Percentiles rank a stretch among this genome's conserved stretches.
phyloP scores from a whole-genome alignment of 2,329 filamentous ascomycete species.

The Pestalotiopsis sp. region DNA sequence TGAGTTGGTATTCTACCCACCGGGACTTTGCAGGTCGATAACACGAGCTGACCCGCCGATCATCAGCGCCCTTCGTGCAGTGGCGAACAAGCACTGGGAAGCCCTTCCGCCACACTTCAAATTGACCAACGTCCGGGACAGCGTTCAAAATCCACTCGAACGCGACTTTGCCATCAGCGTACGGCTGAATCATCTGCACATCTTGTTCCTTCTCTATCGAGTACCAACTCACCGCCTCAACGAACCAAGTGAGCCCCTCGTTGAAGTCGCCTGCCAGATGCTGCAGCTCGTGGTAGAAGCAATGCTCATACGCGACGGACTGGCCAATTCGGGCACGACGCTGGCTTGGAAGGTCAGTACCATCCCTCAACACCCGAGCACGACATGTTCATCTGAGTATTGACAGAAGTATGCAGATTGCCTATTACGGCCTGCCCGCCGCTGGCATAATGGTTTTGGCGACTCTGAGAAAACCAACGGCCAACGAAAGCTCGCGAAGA shows the following conservation, averaged over 20 bases:
- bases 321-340: constrained; percentile 35
- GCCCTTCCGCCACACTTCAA: constrained; percentile 28
- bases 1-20: not conserved
- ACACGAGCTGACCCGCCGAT: not conserved
- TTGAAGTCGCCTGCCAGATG: constrained; percentile 30
- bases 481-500: not conserved
- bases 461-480: constrained; percentile 21
- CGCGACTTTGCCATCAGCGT: constrained; percentile 34
- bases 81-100: constrained; percentile 26
- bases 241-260: constrained; percentile 26
- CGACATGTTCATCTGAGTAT: constrained; percentile 10
- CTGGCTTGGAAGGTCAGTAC: constrained; percentile 16
- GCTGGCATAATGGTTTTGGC: constrained; percentile 34
- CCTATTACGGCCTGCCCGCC: constrained; percentile 35
- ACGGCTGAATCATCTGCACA: constrained; percentile 34
- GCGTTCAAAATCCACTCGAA: constrained; percentile 20
- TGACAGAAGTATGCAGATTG: constrained; percentile 25
- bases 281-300: constrained; percentile 31
- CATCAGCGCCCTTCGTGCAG: constrained; percentile 19
- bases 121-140: constrained; percentile 19
- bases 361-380: no score
- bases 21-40: not conserved
- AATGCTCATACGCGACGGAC: constrained; percentile 28
- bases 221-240: constrained; percentile 22
- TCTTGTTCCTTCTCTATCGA: constrained; percentile 32